Conservation (phyloP, 768 basidiomycete species). For the Lentinula aciculospora region DNA sequence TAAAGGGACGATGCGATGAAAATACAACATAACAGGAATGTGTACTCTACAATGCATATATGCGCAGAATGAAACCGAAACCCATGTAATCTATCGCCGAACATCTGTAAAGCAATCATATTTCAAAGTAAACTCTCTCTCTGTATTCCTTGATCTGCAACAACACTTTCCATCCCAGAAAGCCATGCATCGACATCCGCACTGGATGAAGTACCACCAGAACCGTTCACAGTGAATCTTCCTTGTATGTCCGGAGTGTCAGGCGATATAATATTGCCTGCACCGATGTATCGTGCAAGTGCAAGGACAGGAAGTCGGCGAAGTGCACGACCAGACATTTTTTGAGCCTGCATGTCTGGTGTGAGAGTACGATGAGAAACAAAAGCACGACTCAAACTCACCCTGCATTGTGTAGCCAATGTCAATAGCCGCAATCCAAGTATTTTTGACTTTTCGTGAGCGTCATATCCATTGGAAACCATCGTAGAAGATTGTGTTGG, state of each 20-base stretch:
- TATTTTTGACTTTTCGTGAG: constrained; percentile 44
- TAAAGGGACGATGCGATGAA: background rate
- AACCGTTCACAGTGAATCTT: background rate
- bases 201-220: background rate
- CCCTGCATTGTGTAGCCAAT: constrained; percentile 77
- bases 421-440: constrained; percentile 53
- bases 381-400: constrained; percentile 32
- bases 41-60: constrained; percentile 9
- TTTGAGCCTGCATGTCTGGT: constrained; percentile 45
- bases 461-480: constrained; percentile 18
- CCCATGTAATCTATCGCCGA: background rate
- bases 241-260: background rate
- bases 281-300: constrained; percentile 75
- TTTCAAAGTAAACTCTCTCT: constrained; percentile 33
- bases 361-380: background rate
- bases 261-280: constrained; percentile 27
- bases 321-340: constrained; percentile 90
- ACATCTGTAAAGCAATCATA: background rate
- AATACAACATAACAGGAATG: background rate
- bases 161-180: constrained; percentile 76
- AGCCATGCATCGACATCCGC: constrained; percentile 70
- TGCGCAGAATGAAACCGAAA: constrained; percentile 3
- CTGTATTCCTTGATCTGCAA: constrained; percentile 52
- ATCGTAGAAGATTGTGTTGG: constrained; percentile 18
- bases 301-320: constrained; percentile 93